These are phyloP conservation scores for Sparassis latifolia DNA, from an alignment of 1,284 basidiomycete genomes.

Conservation along the genomic window DNA sequence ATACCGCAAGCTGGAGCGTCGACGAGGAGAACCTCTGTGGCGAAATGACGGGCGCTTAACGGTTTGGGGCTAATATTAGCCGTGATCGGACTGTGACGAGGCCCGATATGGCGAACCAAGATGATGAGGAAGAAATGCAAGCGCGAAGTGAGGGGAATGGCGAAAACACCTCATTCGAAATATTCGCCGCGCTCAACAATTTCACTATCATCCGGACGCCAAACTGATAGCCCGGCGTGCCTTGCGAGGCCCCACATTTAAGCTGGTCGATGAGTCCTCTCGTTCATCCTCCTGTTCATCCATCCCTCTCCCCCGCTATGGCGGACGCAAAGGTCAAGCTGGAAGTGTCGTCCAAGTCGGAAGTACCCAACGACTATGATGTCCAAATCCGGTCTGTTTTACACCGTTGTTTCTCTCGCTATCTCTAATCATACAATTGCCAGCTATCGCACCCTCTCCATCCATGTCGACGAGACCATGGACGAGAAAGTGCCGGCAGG, in stretches of 20 bases:
- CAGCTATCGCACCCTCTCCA: conserved; percentile 39
- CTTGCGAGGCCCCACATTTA: background rate
- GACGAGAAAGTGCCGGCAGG: conserved; percentile 16
- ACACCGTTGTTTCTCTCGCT: too few relatives aligned
- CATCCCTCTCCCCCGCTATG: background rate
- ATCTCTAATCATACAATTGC: background rate
- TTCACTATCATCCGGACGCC: background rate
- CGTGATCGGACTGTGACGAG: too few relatives aligned
- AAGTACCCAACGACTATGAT: conserved; percentile 7
- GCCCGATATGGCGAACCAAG: too few relatives aligned
- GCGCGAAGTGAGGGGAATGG: conserved; percentile 8
- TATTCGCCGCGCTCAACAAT: background rate
- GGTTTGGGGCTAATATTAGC: too few relatives aligned
- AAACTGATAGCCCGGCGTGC: conserved; percentile 1
- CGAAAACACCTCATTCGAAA: conserved; percentile 11
- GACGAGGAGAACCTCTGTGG: too few relatives aligned
- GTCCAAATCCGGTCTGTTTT: conserved; percentile 14
- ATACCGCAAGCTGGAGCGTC: too few relatives aligned
- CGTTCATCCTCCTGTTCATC: too few relatives aligned
- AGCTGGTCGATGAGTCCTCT: background rate
- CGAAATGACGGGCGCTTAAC: too few relatives aligned
- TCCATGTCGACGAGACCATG: conserved; percentile 27
- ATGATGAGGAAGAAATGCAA: too few relatives aligned
- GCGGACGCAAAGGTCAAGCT: background rate
- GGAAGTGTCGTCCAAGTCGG: background rate